phyloP scores from a whole-genome alignment of 768 basidiomycete genomes.

The Xerocomellus chrysenteron region DNA sequence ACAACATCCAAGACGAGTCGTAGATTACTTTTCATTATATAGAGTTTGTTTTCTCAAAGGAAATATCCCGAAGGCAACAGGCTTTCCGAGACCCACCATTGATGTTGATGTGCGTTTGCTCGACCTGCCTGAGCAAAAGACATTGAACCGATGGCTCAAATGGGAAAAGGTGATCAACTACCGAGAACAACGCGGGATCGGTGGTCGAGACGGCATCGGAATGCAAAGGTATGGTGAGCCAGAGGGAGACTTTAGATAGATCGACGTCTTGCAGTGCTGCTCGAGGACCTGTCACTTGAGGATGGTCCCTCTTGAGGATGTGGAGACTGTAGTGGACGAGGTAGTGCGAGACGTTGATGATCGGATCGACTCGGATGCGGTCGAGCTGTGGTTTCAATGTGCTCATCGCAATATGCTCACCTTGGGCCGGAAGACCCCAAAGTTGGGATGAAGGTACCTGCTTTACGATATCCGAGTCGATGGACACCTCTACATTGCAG shows the following conservation, averaged over 20 bases:
- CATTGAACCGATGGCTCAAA: constrained; percentile 7
- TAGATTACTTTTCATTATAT: background rate
- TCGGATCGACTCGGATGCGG: constrained; percentile 7
- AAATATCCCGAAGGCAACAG: background rate
- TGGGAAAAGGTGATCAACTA: constrained; percentile 12
- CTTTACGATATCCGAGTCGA: background rate
- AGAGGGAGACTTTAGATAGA: constrained; percentile 14
- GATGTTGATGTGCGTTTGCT: constrained; percentile 14
- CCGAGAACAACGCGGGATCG: constrained; percentile 16
- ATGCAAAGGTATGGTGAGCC: constrained; percentile 17
- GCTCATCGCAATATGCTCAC: background rate
- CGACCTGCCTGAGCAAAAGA: constrained; percentile 20
- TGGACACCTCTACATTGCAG: background rate
- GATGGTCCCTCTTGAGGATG: constrained; percentile 1
- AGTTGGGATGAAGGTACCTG: background rate
- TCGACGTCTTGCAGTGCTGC: constrained; percentile 6
- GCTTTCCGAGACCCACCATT: constrained; percentile 10
- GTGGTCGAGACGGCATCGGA: background rate
- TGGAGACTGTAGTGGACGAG: constrained; percentile 11
- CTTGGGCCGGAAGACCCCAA: background rate
- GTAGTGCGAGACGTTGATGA: background rate
- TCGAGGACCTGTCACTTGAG: constrained; percentile 15
- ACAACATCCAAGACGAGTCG: too few relatives aligned
- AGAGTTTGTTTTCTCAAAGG: background rate
- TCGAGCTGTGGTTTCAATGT: background rate